Conservation (phyloP, 768 basidiomycete species). For the Leccinum sublutescens region DNA sequence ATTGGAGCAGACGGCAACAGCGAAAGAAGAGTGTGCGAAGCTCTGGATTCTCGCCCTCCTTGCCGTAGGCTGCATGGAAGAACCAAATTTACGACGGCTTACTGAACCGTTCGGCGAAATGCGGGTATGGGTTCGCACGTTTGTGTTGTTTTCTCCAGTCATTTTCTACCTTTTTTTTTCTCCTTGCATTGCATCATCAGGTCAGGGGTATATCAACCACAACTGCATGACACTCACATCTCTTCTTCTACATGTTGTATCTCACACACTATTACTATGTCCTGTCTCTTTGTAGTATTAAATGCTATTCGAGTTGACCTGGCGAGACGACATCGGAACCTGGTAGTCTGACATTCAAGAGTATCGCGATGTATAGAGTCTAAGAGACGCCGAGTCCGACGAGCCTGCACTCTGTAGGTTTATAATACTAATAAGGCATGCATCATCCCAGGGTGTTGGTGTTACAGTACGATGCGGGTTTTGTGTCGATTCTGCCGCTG, state of each 20-base stretch:
- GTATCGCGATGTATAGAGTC: conserved; percentile 66
- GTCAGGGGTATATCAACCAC: conserved; percentile 11
- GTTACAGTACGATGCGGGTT: too few relatives aligned
- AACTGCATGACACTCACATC: conserved; percentile 5
- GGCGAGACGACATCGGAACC: conserved; percentile 37
- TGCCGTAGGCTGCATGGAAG: conserved; percentile 67
- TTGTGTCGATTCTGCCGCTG: too few relatives aligned
- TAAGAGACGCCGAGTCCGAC: background rate
- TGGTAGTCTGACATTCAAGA: conserved; percentile 64
- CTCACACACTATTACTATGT: background rate
- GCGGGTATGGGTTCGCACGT: background rate
- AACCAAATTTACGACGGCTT: conserved; percentile 70
- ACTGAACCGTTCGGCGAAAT: conserved; percentile 30
- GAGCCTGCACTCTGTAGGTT: background rate
- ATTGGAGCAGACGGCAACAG: conserved; percentile 71
- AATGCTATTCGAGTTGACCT: background rate
- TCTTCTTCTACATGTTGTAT: conserved; percentile 13
- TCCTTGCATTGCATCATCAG: conserved; percentile 9
- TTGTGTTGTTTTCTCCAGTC: background rate
- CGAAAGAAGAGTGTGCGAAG: conserved; percentile 84
- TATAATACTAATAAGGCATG: too few relatives aligned
- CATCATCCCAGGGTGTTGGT: too few relatives aligned
- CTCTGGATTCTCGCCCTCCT: conserved; percentile 85
- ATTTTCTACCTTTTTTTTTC: background rate
- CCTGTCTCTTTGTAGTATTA: conserved; percentile 6